These are phyloP conservation scores for Zygoascus bituminiphila DNA, from an alignment of 805 yeast species.

Conservation along the genomic window DNA sequence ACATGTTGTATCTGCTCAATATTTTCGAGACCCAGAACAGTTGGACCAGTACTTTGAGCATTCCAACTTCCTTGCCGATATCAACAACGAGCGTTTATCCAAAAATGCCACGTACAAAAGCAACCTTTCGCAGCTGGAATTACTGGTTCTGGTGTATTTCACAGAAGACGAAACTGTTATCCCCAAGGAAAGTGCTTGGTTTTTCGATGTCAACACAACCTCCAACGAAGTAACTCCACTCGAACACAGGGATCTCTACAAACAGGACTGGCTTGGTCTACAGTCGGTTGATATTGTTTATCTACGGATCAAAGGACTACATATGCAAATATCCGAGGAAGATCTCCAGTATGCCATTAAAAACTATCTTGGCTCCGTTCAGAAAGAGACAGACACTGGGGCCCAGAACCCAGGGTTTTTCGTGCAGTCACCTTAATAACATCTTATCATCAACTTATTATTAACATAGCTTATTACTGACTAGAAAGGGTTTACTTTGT, in stretches of 20 bases:
- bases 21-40: constrained; percentile 54
- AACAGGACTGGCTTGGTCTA: constrained; percentile 55
- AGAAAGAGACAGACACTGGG: too few relatives aligned
- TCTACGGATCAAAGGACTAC: constrained; percentile 45
- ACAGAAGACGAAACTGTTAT: constrained; percentile 56
- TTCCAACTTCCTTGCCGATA: constrained; percentile 52
- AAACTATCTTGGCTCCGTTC: not conserved
- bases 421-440: too few relatives aligned
- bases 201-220: constrained; percentile 42
- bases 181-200: constrained; percentile 64
- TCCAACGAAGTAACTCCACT: constrained; percentile 40
- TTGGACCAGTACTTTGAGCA: constrained; percentile 46
- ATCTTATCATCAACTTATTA: too few relatives aligned
- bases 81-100: constrained; percentile 50
- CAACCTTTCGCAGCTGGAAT: constrained; percentile 39
- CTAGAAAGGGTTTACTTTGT: too few relatives aligned
- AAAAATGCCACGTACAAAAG: constrained; percentile 35
- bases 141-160: constrained; percentile 53
- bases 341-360: constrained; percentile 30
- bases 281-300: constrained; percentile 44
- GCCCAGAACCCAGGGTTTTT: too few relatives aligned
- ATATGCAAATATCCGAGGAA: constrained; percentile 55
- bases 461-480: too few relatives aligned
- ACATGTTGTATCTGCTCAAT: constrained; percentile 62
- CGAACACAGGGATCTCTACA: constrained; percentile 41